These are phyloP conservation scores for Calonectria hawksworthii DNA, from an alignment of 2,329 filamentous ascomycete species.

Conservation along the genomic window DNA sequence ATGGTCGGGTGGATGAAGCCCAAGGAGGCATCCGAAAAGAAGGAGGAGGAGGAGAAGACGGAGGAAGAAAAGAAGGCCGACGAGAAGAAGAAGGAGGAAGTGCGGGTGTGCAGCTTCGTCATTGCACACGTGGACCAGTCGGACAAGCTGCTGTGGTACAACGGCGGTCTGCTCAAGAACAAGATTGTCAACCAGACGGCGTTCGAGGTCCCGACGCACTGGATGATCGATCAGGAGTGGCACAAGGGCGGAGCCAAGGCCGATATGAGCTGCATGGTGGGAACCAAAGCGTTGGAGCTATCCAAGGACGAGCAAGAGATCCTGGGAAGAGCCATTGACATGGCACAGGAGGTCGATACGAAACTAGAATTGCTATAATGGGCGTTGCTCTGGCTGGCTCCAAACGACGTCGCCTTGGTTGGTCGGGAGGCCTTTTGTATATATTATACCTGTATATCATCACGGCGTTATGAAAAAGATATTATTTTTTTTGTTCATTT, in stretches of 20 bases:
- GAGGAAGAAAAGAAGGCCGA: slow-evolving; percentile 12
- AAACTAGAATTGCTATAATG: background rate
- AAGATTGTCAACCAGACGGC: slow-evolving; percentile 48
- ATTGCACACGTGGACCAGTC: slow-evolving; percentile 59
- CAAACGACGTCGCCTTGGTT: background rate
- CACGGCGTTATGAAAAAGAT: background rate
- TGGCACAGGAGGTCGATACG: slow-evolving; percentile 12
- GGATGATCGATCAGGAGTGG: slow-evolving; percentile 58
- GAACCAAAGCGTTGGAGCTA: slow-evolving; percentile 24
- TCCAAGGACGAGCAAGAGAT: slow-evolving; percentile 7
- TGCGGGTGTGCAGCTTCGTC: slow-evolving; percentile 55
- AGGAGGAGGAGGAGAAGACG: background rate
- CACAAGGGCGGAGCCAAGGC: slow-evolving; percentile 50
- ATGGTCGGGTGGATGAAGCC: slow-evolving; percentile 53
- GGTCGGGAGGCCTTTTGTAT: background rate
- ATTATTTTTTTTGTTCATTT: background rate
- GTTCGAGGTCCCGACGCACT: slow-evolving; percentile 54
- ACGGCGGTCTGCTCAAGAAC: slow-evolving; percentile 58
- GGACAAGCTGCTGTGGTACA: slow-evolving; percentile 57
- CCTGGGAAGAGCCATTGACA: slow-evolving; percentile 26
- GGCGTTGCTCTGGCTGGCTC: background rate
- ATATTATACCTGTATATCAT: background rate
- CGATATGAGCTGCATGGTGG: slow-evolving; percentile 56
- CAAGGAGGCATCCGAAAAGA: background rate
- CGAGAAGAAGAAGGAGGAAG: slow-evolving; percentile 13